phyloP scores from a whole-genome alignment of 352 stramenopile species.

The Pythium rhizo-oryzae region DNA sequence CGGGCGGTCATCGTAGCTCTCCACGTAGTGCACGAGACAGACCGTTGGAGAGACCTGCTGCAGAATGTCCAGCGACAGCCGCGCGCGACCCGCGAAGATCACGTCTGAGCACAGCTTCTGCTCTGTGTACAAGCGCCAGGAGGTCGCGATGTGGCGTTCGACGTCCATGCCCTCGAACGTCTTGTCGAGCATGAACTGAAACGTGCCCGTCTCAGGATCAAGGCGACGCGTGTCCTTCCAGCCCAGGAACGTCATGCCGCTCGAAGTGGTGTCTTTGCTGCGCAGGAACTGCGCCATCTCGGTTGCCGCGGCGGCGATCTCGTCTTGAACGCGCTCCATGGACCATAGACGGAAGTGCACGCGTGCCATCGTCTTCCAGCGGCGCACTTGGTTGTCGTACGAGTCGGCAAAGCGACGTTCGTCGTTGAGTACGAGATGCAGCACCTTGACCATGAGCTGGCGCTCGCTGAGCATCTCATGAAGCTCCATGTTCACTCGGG shows the following conservation, averaged over 20 bases:
- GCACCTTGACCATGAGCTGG: neutral
- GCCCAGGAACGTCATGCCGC: neutral
- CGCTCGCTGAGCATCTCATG: slow-evolving; percentile 1
- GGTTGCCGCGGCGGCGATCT: too few relatives aligned
- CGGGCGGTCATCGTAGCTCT: neutral
- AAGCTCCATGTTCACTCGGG: neutral
- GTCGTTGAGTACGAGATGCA: too few relatives aligned
- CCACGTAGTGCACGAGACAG: slow-evolving; percentile 9
- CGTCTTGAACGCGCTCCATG: too few relatives aligned
- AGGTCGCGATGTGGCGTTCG: neutral
- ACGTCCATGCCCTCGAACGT: neutral
- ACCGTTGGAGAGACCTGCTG: slow-evolving; percentile 16
- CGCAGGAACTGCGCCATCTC: too few relatives aligned
- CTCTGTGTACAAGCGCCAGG: slow-evolving; percentile 13
- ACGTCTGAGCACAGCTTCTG: neutral
- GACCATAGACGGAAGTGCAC: too few relatives aligned
- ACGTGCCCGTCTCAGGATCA: too few relatives aligned
- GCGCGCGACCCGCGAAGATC: slow-evolving; percentile 8
- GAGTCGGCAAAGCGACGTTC: too few relatives aligned
- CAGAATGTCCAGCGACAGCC: neutral
- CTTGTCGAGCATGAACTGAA: slow-evolving; percentile 24
- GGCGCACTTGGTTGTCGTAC: too few relatives aligned
- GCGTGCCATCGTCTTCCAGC: too few relatives aligned
- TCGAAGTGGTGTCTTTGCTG: too few relatives aligned
- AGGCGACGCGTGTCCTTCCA: too few relatives aligned